These are phyloP conservation scores for Posidonia oceanica DNA, from an alignment of 116 monocot genomes.

Conservation along the genomic window DNA sequence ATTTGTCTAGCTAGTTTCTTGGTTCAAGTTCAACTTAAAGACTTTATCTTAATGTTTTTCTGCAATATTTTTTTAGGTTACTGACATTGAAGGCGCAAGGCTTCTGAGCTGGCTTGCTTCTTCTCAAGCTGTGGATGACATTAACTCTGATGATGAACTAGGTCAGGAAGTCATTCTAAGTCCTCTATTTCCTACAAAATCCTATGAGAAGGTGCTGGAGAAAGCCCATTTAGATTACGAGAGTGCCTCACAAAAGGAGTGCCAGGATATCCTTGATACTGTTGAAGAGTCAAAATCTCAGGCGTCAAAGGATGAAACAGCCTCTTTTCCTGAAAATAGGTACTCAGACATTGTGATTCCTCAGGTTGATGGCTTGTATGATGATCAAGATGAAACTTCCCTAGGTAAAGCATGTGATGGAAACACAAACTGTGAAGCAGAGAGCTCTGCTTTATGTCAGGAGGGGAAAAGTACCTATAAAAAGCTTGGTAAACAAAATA, in stretches of 20 bases:
- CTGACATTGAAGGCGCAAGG: constrained; percentile 50
- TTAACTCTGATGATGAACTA: constrained; percentile 68
- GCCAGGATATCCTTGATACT: constrained; percentile 93
- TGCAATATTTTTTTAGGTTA: constrained; percentile 23
- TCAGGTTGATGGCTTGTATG: constrained; percentile 78
- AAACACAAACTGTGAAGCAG: constrained; percentile 13
- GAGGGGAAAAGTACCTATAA: constrained; percentile 1
- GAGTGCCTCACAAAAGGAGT: constrained; percentile 81
- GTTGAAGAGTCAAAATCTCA: constrained; percentile 28
- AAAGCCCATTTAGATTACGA: constrained; percentile 78
- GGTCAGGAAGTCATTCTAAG: constrained; percentile 58
- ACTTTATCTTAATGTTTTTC: not conserved
- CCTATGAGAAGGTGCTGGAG: constrained; percentile 41
- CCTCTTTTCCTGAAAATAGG: constrained; percentile 2
- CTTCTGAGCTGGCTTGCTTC: constrained; percentile 91
- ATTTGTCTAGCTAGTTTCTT: not conserved
- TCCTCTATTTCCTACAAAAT: constrained; percentile 49
- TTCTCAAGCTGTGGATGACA: constrained; percentile 74
- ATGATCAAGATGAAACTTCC: constrained; percentile 30
- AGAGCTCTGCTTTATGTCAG: constrained; percentile 5
- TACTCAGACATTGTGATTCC: constrained; percentile 34
- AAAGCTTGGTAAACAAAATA: constrained; percentile 13
- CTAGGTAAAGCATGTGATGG: constrained; percentile 16
- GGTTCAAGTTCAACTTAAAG: not conserved
- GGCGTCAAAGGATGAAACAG: constrained; percentile 13